phyloP scores from a whole-genome alignment of 148 eudicot genomes.

The Nepenthes mirabilis region DNA sequence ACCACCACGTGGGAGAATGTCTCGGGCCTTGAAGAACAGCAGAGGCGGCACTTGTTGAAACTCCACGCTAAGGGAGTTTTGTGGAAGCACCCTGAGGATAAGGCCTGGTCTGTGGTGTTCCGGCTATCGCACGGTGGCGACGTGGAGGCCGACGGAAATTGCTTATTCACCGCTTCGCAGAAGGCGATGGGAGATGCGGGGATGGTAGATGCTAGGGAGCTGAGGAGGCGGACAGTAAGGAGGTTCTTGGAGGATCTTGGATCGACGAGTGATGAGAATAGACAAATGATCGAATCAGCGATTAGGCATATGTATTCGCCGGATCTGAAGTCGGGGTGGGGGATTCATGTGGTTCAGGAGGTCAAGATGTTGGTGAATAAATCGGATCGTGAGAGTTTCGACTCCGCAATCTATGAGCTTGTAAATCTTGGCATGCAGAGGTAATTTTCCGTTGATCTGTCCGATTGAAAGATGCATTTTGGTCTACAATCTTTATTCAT shows the following conservation, averaged over 20 bases:
- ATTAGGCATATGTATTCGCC: conserved; percentile 66
- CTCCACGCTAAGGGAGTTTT: conserved; percentile 57
- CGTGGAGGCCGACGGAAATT: conserved; percentile 86
- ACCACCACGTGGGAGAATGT: conserved; percentile 51
- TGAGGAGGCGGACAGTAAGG: conserved; percentile 49
- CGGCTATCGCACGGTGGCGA: conserved; percentile 71
- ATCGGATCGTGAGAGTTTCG: conserved; percentile 41
- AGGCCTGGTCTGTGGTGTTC: conserved; percentile 32
- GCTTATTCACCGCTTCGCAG: conserved; percentile 56
- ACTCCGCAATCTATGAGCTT: conserved; percentile 49
- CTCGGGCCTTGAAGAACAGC: conserved; percentile 52
- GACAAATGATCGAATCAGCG: conserved; percentile 27
- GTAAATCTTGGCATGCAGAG: conserved; percentile 56
- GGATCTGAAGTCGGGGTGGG: conserved; percentile 76
- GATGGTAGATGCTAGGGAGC: conserved; percentile 23
- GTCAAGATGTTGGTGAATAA: conserved; percentile 55
- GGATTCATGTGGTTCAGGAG: conserved; percentile 81
- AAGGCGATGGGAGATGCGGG: conserved; percentile 28
- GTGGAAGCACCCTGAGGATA: conserved; percentile 57
- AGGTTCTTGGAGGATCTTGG: conserved; percentile 61
- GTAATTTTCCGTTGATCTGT: conserved; percentile 13
- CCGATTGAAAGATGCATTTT: not conserved
- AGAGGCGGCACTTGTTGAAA: conserved; percentile 22
- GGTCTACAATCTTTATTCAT: not conserved
- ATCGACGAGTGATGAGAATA: conserved; percentile 28